These are phyloP conservation scores for Priceomyces castillae DNA, from an alignment of 805 yeast genomes.

Conservation along the genomic window DNA sequence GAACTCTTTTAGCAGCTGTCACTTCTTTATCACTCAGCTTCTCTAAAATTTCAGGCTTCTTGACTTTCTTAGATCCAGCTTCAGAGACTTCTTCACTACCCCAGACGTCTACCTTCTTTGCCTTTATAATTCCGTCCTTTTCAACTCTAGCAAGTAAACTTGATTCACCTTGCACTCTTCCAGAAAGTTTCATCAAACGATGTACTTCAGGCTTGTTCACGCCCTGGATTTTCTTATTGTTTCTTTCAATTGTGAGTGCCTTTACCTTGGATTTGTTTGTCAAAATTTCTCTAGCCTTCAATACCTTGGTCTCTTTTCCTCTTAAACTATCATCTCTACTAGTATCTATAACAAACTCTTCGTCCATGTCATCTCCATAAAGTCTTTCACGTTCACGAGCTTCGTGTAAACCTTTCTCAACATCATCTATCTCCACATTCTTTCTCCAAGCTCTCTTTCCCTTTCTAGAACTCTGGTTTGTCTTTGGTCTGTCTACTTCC, in stretches of 20 bases:
- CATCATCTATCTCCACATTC: conserved; percentile 81
- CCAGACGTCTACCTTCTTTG: conserved; percentile 67
- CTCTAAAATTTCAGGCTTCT: conserved; percentile 17
- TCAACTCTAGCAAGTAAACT: conserved; percentile 52
- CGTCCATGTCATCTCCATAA: conserved; percentile 47
- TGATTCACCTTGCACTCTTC: conserved; percentile 59
- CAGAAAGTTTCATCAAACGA: conserved; percentile 71
- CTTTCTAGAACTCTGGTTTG: conserved; percentile 78
- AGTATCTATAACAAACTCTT: conserved; percentile 56
- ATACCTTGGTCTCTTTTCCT: conserved; percentile 39
- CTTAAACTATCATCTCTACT: conserved; percentile 43
- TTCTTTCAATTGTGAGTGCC: conserved; percentile 46
- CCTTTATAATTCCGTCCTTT: conserved; percentile 59
- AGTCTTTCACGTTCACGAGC: conserved; percentile 59
- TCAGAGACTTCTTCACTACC: conserved; percentile 28
- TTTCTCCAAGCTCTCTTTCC: conserved; percentile 93
- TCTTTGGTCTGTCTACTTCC: conserved; percentile 47
- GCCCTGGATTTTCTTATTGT: conserved; percentile 50
- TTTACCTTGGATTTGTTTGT: conserved; percentile 72
- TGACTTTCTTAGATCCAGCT: conserved; percentile 1
- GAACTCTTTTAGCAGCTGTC: conserved; percentile 49
- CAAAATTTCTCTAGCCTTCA: conserved; percentile 69
- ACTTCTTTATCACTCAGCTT: conserved; percentile 19
- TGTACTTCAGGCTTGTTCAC: conserved; percentile 62
- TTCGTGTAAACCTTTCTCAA: conserved; percentile 68